Evolutionary conservation across 1,284 basidiomycete genomes (phyloP), one percentile per base, ranked within the genome.

Genomic region (Vanrija sp.): DNA sequence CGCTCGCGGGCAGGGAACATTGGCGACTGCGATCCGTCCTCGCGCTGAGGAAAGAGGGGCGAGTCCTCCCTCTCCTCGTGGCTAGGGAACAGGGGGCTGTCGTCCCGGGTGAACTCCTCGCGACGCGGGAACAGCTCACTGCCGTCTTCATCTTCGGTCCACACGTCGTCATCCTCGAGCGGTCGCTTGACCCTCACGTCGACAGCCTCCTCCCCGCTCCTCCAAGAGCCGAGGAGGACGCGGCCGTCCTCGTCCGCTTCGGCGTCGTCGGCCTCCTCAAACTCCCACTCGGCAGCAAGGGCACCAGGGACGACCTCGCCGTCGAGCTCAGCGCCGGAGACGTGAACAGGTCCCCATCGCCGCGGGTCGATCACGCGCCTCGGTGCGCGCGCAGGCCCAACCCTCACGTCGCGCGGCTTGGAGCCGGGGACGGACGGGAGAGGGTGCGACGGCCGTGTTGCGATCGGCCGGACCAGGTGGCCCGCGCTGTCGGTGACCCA

Each of bases 381-480:
- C 6, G 45, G 39, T 24, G 66, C 58, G 16, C 67, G 66, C 25
- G 44, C 35, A 3, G 52, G 54, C 16, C 20, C 24, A 3, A 38
- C 27, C 19, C 36, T 45, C 9, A 37, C 41, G 44, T 44, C 50
- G 23, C 24, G 22, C 18, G 23, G 19, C 19, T 39, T 25, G 1
- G 36, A 25, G 7, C 25, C 20, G 6, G 45, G 27, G 1, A 23
- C 14, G 3, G 41, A 42, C 1, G 61, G 63, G 12, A 73, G 43
- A 6, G 70, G 66, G 54, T 68, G 72, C 3, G 64, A 49, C 0
- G 72, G 71, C 7, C 72, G 66, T 42, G 71, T 63, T 9, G 59
- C 58, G 14, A 75, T 54, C 0, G 72, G 72, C 27, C 71, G 59
- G 24, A 74, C 51, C 8, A 72, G 61, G 48, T 66, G 64, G 1